Evolutionary conservation across 495 filamentous ascomycete species (phyloP).

Genomic region (Zalerion maritima): DNA sequence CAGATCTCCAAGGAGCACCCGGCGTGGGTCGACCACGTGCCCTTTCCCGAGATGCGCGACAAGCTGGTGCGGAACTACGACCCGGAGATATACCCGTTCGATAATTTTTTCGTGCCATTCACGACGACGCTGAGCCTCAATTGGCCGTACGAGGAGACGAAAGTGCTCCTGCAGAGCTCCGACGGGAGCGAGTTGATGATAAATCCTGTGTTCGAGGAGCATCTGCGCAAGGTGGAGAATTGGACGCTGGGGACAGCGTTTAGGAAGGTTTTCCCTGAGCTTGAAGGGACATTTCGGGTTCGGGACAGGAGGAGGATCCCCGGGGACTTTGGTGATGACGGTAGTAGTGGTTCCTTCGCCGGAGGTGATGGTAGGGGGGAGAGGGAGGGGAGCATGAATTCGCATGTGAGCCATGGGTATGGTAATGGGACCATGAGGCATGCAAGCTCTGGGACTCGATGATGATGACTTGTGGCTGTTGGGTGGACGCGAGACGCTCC

Average conservation of each 20-base stretch:
- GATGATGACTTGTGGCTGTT: too few relatives aligned
- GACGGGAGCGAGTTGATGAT: slow-evolving; percentile 49
- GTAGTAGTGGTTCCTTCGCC: too few relatives aligned
- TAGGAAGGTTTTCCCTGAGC: slow-evolving; percentile 41
- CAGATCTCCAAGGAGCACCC: slow-evolving; percentile 54
- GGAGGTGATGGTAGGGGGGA: too few relatives aligned
- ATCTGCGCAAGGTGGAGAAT: slow-evolving; percentile 50
- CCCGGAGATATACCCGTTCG: slow-evolving; percentile 36
- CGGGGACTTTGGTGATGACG: too few relatives aligned
- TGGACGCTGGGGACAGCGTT: slow-evolving; percentile 68
- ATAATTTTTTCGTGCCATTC: slow-evolving; percentile 67
- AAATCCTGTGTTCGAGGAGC: slow-evolving; percentile 67
- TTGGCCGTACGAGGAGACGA: slow-evolving; percentile 61
- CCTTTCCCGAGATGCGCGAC: slow-evolving; percentile 62
- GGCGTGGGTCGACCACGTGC: slow-evolving; percentile 63
- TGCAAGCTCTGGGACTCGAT: too few relatives aligned
- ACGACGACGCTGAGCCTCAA: slow-evolving; percentile 57
- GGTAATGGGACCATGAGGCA: too few relatives aligned
- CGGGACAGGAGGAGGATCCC: too few relatives aligned
- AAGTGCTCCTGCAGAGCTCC: slow-evolving; percentile 39
- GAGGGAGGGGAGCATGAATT: too few relatives aligned
- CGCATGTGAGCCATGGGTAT: too few relatives aligned
- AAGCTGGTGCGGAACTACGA: slow-evolving; percentile 35
- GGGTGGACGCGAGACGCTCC: too few relatives aligned
- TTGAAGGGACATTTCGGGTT: slow-evolving; percentile 37